Evolutionary conservation across 164 flowering plant genomes (phyloP), one percentile per base, ranked within the genome.

Genomic region (Aristolochia contorta): DNA sequence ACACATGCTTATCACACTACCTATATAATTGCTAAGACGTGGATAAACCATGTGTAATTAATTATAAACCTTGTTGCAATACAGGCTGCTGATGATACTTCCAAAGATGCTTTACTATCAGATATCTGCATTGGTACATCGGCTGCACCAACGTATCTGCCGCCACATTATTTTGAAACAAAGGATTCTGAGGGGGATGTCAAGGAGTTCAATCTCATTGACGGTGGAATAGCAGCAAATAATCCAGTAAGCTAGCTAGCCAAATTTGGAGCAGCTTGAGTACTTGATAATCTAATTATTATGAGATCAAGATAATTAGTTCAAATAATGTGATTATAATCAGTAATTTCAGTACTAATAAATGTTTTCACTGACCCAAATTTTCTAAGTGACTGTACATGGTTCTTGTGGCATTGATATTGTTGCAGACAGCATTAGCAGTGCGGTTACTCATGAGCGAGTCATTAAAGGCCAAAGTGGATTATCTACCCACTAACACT

Each of bases 401-500:
- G 43, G 43, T 54, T 54, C 57, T 23, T 54, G 16, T 54, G 43
- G 43, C 30, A 27, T 27, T 27, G 1, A 37, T 37, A n/a, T 3
- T 37, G 7, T 12, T 54, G 24, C 43, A 78, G 84, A 74, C 87
- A 12, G 56, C 75, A n/a, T 13, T 77, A 25, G 84, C 81, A 12
- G 65, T 77, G 23, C 71, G 70, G 63, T 71, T 75, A 18, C 47
- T 82, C 9, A 30, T 61, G 0, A 73, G 64, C 37, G 75, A 72
- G 65, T 65, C 65, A 20, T n/a, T 69, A 64, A 56, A 48, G 59
- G 64, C 58, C 47, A 73, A 63, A 12, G 48, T 56, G 12, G 65
- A 71, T 37, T 57, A 58, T 14, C 18, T 30, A 13, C 69, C 64
- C 3, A 61, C 65, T 21, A 51, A 69, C 22, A 72, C 77, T 5